Percentiles rank a stretch among this genome's conserved stretches.
These are phyloP conservation scores for Coleophoma cylindrospora DNA, from an alignment of 2,329 filamentous ascomycete genomes.

Conservation along the genomic window DNA sequence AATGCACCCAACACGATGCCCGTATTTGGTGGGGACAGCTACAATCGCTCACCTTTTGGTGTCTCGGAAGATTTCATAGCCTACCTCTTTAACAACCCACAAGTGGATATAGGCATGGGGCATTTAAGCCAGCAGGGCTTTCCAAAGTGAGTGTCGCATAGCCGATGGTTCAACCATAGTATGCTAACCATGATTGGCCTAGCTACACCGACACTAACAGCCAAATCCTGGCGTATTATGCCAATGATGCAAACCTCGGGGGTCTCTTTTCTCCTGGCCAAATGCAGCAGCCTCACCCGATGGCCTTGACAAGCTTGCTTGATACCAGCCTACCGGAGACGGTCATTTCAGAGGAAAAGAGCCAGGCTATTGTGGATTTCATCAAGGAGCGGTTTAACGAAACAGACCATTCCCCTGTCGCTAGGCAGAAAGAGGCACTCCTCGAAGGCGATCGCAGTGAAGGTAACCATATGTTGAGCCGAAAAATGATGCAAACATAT, in stretches of 20 bases:
- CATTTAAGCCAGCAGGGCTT: constrained; percentile 44
- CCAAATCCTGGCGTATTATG: constrained; percentile 45
- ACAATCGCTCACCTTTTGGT: constrained; percentile 80
- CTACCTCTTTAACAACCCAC: constrained; percentile 72
- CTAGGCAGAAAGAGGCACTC: constrained; percentile 70
- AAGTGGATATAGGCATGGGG: constrained; percentile 45
- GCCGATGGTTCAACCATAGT: not conserved
- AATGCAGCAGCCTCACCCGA: constrained; percentile 63
- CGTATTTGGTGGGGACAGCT: constrained; percentile 79
- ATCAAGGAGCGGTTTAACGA: constrained; percentile 81
- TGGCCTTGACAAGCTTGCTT: constrained; percentile 82
- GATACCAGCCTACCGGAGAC: constrained; percentile 77
- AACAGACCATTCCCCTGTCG: constrained; percentile 66
- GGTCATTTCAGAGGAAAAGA: constrained; percentile 81
- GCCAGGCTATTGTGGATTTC: constrained; percentile 75
- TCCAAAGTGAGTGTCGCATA: constrained; percentile 39
- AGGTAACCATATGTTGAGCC: constrained; percentile 65
- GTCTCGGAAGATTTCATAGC: constrained; percentile 85
- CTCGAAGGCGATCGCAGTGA: constrained; percentile 72
- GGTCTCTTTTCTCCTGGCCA: constrained; percentile 52
- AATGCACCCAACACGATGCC: constrained; percentile 66
- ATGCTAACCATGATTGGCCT: constrained; percentile 9
- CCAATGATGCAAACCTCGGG: constrained; percentile 41
- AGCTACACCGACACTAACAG: constrained; percentile 50
- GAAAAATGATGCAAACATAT: constrained; percentile 94